Base-by-base conservation (phyloP, 345 rosid species). In the Pugionium dolabratum region DNA sequence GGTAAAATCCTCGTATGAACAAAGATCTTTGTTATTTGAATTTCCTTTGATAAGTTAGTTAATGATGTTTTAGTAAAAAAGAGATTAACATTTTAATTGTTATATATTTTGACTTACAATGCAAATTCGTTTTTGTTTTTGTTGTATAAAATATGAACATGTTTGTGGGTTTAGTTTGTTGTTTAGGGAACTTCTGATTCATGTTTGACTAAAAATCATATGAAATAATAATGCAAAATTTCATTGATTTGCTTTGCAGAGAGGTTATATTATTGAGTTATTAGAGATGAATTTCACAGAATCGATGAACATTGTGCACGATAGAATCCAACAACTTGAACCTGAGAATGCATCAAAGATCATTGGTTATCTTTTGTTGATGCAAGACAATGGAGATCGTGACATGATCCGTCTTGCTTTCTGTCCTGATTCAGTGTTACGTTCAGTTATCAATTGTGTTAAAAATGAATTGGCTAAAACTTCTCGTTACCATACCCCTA, bases 331-430 rank as follows among this genome's bases (percentile, higher is more conserved):
- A 61, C 72, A 84, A 76, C 69, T 85, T 27, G 99, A 94, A 64
- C 99, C 96, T 4, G 97, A 94, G 52, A 79, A 82, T 56, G 96
- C 85, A 18, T 76, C 89, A 7, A 90, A 83, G 82, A 94, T 94
- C 59, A 81, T 93, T 5, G 97, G 95, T 3, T 94, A 85, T 72
- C 76, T 72, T 66, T 84, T 90, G 48, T 75, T 89, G 11, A 76
- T 86, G 72, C 96, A 86, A 77, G 89, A 86, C 30, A 81, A 93
- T 9, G 78, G 87, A 0, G 89, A 90, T 28, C 78, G 78, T 0
- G 92, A 94, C 58, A 94, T 94, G 97, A 86, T 90, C 59, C 84
- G 99, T 34, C 72, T 90, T 6, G 97, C 99, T 27, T 86, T 86
- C 66, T 72, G 92, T 53, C 92, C 99, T 0, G 96, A 94, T 64